These are phyloP conservation scores for Aspergillus coremiiformis DNA, from an alignment of 495 filamentous ascomycete genomes.

Conservation along the genomic window DNA sequence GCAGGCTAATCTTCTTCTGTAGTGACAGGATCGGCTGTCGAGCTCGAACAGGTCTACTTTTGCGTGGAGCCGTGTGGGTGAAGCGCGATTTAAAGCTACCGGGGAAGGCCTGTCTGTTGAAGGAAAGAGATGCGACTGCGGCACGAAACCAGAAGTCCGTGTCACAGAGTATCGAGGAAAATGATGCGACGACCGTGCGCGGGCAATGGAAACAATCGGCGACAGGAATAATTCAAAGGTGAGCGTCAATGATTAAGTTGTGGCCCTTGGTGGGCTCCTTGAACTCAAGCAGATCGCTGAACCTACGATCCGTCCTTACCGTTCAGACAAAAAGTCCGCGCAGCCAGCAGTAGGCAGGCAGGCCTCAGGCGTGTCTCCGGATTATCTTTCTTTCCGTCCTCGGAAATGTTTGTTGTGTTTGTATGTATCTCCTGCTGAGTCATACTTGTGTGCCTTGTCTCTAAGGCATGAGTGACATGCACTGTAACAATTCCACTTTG, in stretches of 20 bases:
- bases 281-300: constrained; percentile 19
- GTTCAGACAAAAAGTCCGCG: constrained; percentile 28
- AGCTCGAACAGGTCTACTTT: not conserved
- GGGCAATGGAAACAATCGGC: constrained; percentile 1
- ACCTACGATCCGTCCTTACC: constrained; percentile 18
- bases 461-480: not conserved
- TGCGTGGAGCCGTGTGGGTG: constrained; percentile 4
- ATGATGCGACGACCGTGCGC: constrained; percentile 7
- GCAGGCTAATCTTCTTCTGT: not conserved
- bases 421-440: not conserved
- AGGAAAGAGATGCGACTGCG: constrained; percentile 14
- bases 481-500: not conserved
- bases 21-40: not conserved
- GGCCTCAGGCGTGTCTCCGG: constrained; percentile 20
- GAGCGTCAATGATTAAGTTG: constrained; percentile 15
- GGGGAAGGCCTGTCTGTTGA: constrained; percentile 6
- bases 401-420: constrained; percentile 1
- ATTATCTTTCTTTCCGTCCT: constrained; percentile 7
- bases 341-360: constrained; percentile 12
- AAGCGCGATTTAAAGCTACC: constrained; percentile 16
- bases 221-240: constrained; percentile 1
- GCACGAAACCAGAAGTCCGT: constrained; percentile 5
- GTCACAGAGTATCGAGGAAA: not conserved
- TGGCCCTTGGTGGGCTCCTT: constrained; percentile 8
- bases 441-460: not conserved